Percentiles rank a stretch among this genome's conserved stretches.
phyloP scores from a whole-genome alignment of 2,329 filamentous ascomycete species.

The Fusarium vanettenii region DNA sequence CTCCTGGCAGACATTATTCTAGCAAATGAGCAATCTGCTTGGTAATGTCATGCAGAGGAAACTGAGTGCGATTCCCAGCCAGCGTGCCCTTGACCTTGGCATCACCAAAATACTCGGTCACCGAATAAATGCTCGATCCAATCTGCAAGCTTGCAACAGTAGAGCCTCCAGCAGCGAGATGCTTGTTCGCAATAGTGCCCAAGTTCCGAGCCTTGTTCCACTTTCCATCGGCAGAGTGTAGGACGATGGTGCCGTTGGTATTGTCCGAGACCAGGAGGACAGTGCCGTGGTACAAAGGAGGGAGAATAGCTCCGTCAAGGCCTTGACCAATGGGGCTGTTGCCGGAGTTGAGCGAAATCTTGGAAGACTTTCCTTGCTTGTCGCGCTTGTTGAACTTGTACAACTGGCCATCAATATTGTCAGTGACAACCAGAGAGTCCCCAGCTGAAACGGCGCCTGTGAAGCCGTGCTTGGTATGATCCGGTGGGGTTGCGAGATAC shows the following conservation, averaged over 20 bases:
- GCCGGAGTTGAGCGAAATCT: background rate
- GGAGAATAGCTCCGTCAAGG: constrained; percentile 48
- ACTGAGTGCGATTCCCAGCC: constrained; percentile 5
- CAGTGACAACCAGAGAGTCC: constrained; percentile 46
- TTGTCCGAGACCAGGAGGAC: constrained; percentile 50
- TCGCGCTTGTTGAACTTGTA: constrained; percentile 48
- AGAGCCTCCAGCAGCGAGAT: constrained; percentile 14
- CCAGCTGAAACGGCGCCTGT: background rate
- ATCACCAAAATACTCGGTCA: constrained; percentile 14
- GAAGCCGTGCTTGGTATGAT: constrained; percentile 38
- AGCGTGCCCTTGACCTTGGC: background rate
- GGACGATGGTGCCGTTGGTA: constrained; percentile 48
- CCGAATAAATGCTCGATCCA: constrained; percentile 6
- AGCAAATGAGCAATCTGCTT: background rate
- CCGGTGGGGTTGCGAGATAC: constrained; percentile 45
- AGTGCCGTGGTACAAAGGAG: constrained; percentile 46
- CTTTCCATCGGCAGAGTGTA: constrained; percentile 48
- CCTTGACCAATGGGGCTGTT: constrained; percentile 5
- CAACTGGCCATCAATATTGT: constrained; percentile 45
- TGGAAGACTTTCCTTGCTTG: constrained; percentile 1
- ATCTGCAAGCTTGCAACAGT: constrained; percentile 28
- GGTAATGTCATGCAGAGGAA: constrained; percentile 14
- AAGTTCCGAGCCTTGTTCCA: constrained; percentile 52
- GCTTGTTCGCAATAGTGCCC: constrained; percentile 44
- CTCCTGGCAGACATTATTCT: background rate